Conservation (phyloP, 225 moss, liverwort and hornwort genomes). For the Physcomitrium patens region DNA sequence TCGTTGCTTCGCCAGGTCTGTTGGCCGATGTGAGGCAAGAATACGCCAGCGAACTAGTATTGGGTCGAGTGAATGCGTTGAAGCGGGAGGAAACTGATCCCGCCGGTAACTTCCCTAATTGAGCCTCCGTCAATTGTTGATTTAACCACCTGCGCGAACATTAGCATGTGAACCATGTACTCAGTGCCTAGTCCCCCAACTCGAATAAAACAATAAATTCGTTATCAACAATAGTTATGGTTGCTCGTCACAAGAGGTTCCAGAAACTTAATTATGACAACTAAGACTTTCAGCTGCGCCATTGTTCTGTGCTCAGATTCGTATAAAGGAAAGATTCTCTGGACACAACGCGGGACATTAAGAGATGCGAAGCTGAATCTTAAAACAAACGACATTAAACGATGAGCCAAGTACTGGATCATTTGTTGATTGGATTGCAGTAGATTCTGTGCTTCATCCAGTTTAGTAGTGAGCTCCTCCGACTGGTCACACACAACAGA, state of each 20-base stretch:
- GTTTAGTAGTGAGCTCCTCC: conserved; percentile 73
- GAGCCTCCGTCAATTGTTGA: conserved; percentile 94
- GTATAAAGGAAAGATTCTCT: conserved; percentile 5
- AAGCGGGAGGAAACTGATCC: conserved; percentile 56
- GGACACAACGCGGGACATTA: not conserved
- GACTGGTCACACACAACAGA: conserved; percentile 47
- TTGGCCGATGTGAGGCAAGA: conserved; percentile 57
- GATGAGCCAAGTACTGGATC: conserved; percentile 77
- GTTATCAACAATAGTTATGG: not conserved
- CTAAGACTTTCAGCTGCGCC: not conserved
- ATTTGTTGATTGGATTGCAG: conserved; percentile 97
- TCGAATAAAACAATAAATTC: not conserved
- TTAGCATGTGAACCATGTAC: conserved; percentile 14
- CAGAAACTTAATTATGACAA: not conserved
- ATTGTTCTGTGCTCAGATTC: conserved; percentile 6
- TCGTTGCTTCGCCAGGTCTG: conserved; percentile 53
- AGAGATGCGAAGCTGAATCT: conserved; percentile 2
- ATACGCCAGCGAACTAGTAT: conserved; percentile 50
- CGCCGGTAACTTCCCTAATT: conserved; percentile 76
- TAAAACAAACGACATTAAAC: not conserved
- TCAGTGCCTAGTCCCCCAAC: not conserved
- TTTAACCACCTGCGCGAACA: conserved; percentile 85
- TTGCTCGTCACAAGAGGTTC: not conserved
- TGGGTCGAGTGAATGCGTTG: conserved; percentile 61
- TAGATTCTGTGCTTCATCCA: conserved; percentile 87